Base-by-base conservation (phyloP, 2,329 filamentous ascomycete genomes). In the Colletotrichum plurivorum region DNA sequence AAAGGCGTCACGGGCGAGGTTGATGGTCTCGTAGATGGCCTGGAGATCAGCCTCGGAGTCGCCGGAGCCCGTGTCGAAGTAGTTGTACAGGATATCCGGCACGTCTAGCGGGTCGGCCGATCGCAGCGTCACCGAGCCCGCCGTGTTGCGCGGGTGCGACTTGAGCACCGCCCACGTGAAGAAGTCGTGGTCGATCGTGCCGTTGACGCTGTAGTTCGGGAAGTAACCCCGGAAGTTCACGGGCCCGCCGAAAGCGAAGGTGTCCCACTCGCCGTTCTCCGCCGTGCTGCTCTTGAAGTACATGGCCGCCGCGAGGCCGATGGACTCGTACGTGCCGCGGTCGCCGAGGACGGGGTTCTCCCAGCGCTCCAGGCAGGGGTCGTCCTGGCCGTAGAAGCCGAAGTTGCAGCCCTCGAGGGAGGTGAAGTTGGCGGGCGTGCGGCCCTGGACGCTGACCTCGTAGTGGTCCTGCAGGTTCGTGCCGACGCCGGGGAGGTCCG, bases 41-140 rank as follows among this genome's bases (percentile, higher is more conserved):
- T 89, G 85, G 9, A 87, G 74, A 54, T 88, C 84, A 39, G 83
- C 80, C 0, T 78, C 78, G 4, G 82, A 79, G 7, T 87, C 85
- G 22, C 84, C 81, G 20, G 76, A 79, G 20, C 87, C 86, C 0
- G 82, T 80, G 54, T 85, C 83, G 79, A 88, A 90, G 77, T 85
- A 91, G 77, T 89, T 88, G 81, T 90, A 92, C 57, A 82, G 81
- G 72, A 93, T 91, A 6, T 86, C 77, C 0, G 92, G 92, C 3
- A 84, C 81, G 62, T 93, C 90, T 1, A 88, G 86, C 0, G 92
- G 91, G 74, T 93, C 86, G 0, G 85, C 79, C 0, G 88, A 90
- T 16, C 82, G 82, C 5, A 94, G 85, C 4, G 78, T 84, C 4
- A 94, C 90, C 1, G 84, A 86, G 9, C 92, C 92, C 6, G 85